Percentiles rank a stretch among this genome's conserved stretches.
Evolutionary conservation across 2,329 filamentous ascomycete species (phyloP).

Genomic region (Penicillium concentricum): DNA sequence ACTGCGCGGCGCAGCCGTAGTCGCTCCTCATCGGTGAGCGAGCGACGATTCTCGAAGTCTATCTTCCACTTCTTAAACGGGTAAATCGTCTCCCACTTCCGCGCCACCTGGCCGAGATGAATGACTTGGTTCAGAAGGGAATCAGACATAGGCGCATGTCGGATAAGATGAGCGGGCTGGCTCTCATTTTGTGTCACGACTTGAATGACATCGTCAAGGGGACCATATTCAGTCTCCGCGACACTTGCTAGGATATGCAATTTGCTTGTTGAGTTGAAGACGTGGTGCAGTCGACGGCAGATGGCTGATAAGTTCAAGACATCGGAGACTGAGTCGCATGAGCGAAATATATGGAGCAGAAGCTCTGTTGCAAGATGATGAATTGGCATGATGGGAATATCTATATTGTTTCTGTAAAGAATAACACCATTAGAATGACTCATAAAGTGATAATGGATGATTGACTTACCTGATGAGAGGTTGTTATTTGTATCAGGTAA

Average conservation of each 20-base stretch:
- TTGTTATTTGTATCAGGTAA: neutral
- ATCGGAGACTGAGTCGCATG: conserved; percentile 52
- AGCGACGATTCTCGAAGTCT: conserved; percentile 55
- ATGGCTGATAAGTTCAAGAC: conserved; percentile 55
- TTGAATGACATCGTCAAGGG: conserved; percentile 58
- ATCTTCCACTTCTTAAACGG: conserved; percentile 63
- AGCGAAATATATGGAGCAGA: conserved; percentile 56
- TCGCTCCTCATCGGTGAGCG: conserved; percentile 51
- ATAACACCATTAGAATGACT: neutral
- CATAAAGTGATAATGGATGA: neutral
- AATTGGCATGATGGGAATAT: conserved; percentile 49
- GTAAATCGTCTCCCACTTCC: conserved; percentile 61
- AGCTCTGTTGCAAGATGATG: conserved; percentile 59
- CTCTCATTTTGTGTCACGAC: conserved; percentile 60
- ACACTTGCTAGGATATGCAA: conserved; percentile 54
- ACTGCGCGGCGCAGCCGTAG: conserved; percentile 56
- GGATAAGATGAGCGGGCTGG: conserved; percentile 56
- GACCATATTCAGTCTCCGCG: conserved; percentile 58
- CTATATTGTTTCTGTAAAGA: neutral
- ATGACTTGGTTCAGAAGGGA: conserved; percentile 57
- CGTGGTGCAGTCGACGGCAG: conserved; percentile 54
- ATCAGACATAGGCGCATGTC: conserved; percentile 54
- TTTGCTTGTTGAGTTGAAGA: conserved; percentile 55
- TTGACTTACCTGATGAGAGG: neutral
- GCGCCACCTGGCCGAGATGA: conserved; percentile 54